A percentile compares a stretch with the other conserved stretches of the same genome.
phyloP scores from a whole-genome alignment of 2,329 filamentous ascomycete species.

The Fusarium sp. region DNA sequence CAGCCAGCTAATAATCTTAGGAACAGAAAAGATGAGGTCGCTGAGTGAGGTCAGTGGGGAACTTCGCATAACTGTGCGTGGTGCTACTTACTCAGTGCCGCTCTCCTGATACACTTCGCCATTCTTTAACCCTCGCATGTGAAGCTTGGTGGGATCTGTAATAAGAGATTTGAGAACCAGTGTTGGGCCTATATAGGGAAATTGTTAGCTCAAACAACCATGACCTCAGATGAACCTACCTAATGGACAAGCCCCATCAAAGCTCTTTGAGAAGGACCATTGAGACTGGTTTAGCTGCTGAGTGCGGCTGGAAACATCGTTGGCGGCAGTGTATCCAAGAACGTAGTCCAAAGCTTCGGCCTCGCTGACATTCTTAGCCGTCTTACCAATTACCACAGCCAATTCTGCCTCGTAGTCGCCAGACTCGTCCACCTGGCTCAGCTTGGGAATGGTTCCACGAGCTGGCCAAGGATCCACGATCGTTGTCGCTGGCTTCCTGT shows the following conservation, averaged over 20 bases:
- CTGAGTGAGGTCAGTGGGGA: constrained; percentile 42
- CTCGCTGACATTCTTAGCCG: constrained; percentile 62
- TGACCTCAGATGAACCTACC: constrained; percentile 7
- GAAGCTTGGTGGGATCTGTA: constrained; percentile 63
- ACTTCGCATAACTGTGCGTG: too few relatives aligned
- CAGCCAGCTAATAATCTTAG: constrained; percentile 65
- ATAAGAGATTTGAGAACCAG: constrained; percentile 67
- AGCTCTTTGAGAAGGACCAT: constrained; percentile 62
- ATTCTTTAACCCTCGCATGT: constrained; percentile 65
- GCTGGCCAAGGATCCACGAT: constrained; percentile 63
- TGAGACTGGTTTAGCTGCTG: constrained; percentile 41
- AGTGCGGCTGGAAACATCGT: constrained; percentile 63
- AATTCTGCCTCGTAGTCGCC: constrained; percentile 69
- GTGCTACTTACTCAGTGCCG: constrained; percentile 42
- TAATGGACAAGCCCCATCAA: constrained; percentile 64
- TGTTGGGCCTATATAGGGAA: constrained; percentile 62
- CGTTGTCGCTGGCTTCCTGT: constrained; percentile 59
- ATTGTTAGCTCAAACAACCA: background rate
- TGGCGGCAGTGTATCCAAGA: constrained; percentile 69
- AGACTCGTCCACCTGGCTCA: constrained; percentile 57
- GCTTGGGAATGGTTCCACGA: constrained; percentile 60
- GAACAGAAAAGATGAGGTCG: constrained; percentile 69
- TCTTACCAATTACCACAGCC: constrained; percentile 61
- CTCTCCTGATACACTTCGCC: constrained; percentile 47
- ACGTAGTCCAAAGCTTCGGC: constrained; percentile 66